Evolutionary conservation across 2,329 filamentous ascomycete species (phyloP), one percentile per base, ranked within the genome.

Genomic region (Onygenales sp.): DNA sequence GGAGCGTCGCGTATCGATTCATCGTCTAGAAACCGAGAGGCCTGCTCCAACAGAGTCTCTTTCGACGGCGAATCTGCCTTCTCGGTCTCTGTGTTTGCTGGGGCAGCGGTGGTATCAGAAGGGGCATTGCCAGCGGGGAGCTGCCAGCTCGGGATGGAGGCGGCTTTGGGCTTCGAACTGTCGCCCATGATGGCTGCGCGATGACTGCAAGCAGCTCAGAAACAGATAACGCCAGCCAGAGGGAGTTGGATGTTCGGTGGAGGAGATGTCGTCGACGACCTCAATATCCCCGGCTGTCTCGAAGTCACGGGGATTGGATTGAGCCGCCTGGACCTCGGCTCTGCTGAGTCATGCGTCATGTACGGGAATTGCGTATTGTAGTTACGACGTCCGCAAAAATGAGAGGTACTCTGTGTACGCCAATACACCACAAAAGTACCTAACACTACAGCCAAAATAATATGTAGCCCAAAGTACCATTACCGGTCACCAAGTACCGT

Each of bases 21-120:
- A 56, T 94, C 85, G 49, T 87, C 75, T 3, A 96, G 78, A 64
- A 95, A 96, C 51, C 77, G 80, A 43, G 79, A 77, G 32, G 90
- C 89, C 64, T 89, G 82, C 13, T 88, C 82, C 37, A 87, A 63
- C 10, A 78, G 66, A 9, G 52, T 52, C n/a, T 57, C 52, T 42
- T 47, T 52, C 32, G 51, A 11, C 31, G 42, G 14, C 2, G 37
- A 27, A 11, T 42, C 51, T 62, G 59, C 54, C 64, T 60, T 54
- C 59, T 53, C 43, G 61, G 49, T 36, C 11, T 44, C 27, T 40
- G 14, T n/a, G 13, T 10, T 33, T 17, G 62, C 54, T 40, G 17
- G 51, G 56, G 56, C 42, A 56, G 44, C 72, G 79, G 56, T 65
- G 68, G 65, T 74, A 74, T 34, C 33, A 27, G 51, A 56, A 52